Evolutionary conservation across 805 yeast genomes (phyloP), one percentile per base, ranked within the genome.

Genomic region (Groenewaldozyma tartarivorans): DNA sequence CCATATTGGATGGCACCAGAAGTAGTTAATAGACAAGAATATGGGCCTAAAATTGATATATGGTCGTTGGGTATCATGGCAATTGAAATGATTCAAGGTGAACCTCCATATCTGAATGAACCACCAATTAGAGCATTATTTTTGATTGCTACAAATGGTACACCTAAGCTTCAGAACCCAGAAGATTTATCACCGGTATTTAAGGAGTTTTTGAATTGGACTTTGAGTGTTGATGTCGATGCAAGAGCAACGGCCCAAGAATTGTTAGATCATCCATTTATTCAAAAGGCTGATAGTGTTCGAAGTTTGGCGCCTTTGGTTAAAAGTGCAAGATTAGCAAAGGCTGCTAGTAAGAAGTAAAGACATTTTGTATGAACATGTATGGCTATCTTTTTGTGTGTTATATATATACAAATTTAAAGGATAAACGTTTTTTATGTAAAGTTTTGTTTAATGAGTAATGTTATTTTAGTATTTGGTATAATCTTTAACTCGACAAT

Each of bases 1-100:
- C 98, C 99, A 11, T 92, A 92, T 60, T 92, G 99, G 99, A 92
- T 92, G 99, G 99, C 99, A 0, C 99, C 99, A 1, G 99, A 92
- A 61, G 96, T 92, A 40, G 96, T 92, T 20, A 77, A 88, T 16
- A 77, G 94, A 52, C 88, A 87, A 60, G 96, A 88, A 56, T 92
- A 92, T 57, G 98, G 94, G 27, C 92, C 94, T 36, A 88, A 92
- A 58, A 95, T 92, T 34, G 99, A 92, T 63, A 80, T 92, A 38
- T 92, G 99, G 99, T 86, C 96, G 5, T 66, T 92, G 47, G 98
- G 99, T 50, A 92, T 92, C 49, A 92, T 92, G 97, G 79, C 85
- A 17, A 92, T 92, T 54, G 99, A 92, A 64, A 90, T 92, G 97
- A 85, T 92, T 50, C 98, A 92, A 63, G 96, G 96, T 20, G 98